A percentile compares a stretch with the other conserved stretches of the same genome.
These are phyloP conservation scores for Solanum sitiens DNA, from an alignment of 257 asterid genomes.

Conservation along the genomic window DNA sequence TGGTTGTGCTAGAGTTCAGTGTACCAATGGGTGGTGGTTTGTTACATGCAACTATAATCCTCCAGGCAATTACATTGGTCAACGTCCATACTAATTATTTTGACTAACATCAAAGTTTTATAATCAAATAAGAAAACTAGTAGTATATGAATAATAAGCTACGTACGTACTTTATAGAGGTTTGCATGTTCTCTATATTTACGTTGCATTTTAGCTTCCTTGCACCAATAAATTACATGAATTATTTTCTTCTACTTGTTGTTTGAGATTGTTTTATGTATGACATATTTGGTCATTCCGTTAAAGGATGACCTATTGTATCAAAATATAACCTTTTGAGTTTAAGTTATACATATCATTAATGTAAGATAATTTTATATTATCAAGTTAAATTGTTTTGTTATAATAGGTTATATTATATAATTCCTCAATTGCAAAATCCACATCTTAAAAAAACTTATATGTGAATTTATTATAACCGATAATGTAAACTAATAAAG, in stretches of 20 bases:
- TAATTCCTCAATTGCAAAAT: background rate
- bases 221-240: background rate
- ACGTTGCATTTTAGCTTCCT: background rate
- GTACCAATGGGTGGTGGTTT: constrained; percentile 11
- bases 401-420: background rate
- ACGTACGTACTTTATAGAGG: background rate
- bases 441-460: background rate
- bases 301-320: background rate
- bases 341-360: too few species aligned
- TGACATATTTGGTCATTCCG: background rate
- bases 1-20: constrained; percentile 29
- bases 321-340: too few species aligned
- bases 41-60: constrained; percentile 22
- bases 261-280: background rate
- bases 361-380: background rate
- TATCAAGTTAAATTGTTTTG: background rate
- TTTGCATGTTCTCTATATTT: background rate
- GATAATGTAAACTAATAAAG: background rate
- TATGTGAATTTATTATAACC: background rate
- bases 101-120: background rate
- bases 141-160: background rate
- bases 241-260: background rate
- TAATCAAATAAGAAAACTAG: background rate
- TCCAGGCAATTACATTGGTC: constrained; percentile 12
- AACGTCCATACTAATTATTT: constrained; percentile 6